phyloP scores from a whole-genome alignment of 306 rosid species.

The Dalbergia cochinchinensis region DNA sequence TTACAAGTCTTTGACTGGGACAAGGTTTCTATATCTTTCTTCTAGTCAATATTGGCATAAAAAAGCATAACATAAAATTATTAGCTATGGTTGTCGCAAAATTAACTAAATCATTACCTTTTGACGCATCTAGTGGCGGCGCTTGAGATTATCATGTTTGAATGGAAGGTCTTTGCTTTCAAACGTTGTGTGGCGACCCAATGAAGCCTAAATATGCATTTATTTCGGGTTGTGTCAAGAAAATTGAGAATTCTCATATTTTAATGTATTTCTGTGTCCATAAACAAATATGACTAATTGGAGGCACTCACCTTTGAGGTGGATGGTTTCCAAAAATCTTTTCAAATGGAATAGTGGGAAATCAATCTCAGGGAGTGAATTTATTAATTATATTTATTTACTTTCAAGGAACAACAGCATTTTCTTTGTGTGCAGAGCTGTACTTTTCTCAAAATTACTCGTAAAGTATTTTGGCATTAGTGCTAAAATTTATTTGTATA shows the following conservation, averaged over 20 bases:
- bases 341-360: neutral
- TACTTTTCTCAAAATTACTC: neutral
- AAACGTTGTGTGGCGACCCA: neutral
- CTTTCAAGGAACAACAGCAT: slow-evolving; percentile 14
- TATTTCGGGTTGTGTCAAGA: neutral
- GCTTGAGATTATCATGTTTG: neutral
- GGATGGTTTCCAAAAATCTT: neutral
- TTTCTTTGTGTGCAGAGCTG: neutral
- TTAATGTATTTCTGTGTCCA: no score
- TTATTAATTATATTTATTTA: neutral
- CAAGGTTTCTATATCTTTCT: slow-evolving; percentile 65
- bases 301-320: neutral
- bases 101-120: neutral
- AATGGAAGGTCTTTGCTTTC: slow-evolving; percentile 22
- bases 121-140: neutral
- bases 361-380: neutral
- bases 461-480: slow-evolving; percentile 5
- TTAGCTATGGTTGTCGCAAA: neutral
- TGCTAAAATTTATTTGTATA: neutral
- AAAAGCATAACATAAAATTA: neutral
- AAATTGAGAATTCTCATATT: neutral
- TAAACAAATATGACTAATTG: neutral
- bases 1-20: slow-evolving; percentile 95
- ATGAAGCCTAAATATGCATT: slow-evolving; percentile 10
- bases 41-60: slow-evolving; percentile 36